Evolutionary conservation across 2,329 filamentous ascomycete genomes (phyloP).

Genomic region (Alternaria longipes): DNA sequence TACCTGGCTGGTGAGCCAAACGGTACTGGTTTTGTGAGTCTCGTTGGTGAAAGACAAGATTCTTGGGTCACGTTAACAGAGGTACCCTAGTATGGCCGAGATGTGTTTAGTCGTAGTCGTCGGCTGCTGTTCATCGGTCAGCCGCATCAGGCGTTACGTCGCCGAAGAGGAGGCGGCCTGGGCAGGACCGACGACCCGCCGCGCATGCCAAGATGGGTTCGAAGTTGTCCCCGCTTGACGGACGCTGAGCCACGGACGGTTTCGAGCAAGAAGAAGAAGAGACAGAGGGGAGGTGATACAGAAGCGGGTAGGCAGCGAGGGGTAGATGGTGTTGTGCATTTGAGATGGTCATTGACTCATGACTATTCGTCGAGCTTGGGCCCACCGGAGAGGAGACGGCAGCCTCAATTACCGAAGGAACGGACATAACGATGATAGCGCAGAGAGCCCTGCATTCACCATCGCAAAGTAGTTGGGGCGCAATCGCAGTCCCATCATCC

Average conservation of each 20-base stretch:
- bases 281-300: background rate
- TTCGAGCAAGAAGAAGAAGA: background rate
- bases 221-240: background rate
- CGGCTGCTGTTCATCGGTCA: background rate
- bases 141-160: background rate
- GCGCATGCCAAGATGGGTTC: background rate
- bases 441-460: constrained; percentile 4
- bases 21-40: background rate
- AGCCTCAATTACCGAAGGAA: constrained; percentile 12
- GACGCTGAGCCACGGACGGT: background rate
- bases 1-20: constrained; percentile 4
- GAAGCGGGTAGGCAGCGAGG: background rate
- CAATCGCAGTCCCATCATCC: constrained; percentile 10
- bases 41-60: background rate
- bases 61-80: background rate
- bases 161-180: background rate
- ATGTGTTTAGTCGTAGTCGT: constrained; percentile 2
- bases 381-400: constrained; percentile 18
- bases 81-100: background rate
- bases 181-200: background rate
- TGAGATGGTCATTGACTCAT: background rate
- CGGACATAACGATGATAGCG: constrained; percentile 9
- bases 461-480: constrained; percentile 7
- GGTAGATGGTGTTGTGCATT: background rate
- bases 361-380: background rate